Evolutionary conservation across 306 rosid species (phyloP).

Genomic region (Argentina anserina): DNA sequence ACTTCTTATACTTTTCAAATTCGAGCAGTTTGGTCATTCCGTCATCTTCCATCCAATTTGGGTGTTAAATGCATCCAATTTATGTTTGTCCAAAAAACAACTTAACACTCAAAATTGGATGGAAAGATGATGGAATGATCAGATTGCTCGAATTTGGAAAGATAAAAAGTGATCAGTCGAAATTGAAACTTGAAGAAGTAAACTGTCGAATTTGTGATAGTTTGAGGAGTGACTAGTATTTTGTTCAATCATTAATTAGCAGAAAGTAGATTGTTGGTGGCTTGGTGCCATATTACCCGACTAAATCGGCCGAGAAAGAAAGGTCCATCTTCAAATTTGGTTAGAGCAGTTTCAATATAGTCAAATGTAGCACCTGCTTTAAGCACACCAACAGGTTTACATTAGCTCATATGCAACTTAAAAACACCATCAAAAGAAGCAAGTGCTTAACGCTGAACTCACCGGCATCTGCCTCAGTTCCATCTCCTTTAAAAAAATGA

Average conservation of each 20-base stretch:
- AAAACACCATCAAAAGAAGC: constrained; percentile 18
- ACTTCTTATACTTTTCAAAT: too few species aligned
- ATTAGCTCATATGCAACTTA: not conserved
- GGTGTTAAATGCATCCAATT: too few species aligned
- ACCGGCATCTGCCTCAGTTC: constrained; percentile 43
- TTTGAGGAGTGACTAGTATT: too few species aligned
- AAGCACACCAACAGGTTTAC: constrained; percentile 4
- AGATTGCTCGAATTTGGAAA: too few species aligned
- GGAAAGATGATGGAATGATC: too few species aligned
- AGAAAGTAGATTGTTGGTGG: constrained; percentile 1
- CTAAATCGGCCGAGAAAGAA: constrained; percentile 83
- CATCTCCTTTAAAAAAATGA: constrained; percentile 61
- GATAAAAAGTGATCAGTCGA: too few species aligned
- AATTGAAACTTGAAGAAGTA: too few species aligned
- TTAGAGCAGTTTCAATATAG: constrained; percentile 60
- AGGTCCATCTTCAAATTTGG: constrained; percentile 66
- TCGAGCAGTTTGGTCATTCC: too few species aligned
- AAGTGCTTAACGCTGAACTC: constrained; percentile 11
- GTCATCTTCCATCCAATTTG: too few species aligned
- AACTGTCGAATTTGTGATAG: too few species aligned
- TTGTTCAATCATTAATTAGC: not conserved
- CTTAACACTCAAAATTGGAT: too few species aligned
- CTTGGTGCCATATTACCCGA: constrained; percentile 39
- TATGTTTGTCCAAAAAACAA: too few species aligned
- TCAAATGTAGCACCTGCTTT: constrained; percentile 56